Base-by-base conservation (phyloP, 2,329 filamentous ascomycete genomes). In the Plectosphaerella cucumerina region DNA sequence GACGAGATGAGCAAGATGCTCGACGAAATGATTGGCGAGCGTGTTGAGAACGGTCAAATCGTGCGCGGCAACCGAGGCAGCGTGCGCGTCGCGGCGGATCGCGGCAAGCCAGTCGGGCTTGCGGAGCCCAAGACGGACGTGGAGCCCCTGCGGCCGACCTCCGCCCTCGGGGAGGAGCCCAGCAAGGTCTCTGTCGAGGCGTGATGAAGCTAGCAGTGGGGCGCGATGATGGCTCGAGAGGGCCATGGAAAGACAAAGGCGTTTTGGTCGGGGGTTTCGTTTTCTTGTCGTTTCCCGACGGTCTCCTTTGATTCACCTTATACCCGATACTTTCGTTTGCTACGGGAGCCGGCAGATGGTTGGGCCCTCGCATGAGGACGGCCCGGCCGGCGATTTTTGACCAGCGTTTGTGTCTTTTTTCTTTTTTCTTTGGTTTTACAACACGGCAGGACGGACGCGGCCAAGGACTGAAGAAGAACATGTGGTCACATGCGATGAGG, bases 21-120 rank as follows among this genome's bases (percentile, higher is more conserved):
- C 22, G 93, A 97, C 62, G 90, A 96, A 70, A 97, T 97, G 93
- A 94, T 97, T 53, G 88, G 92, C 63, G 89, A 93, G 63, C 84
- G 88, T 52, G 87, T 95, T 49, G 89, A 94, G 60, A 84, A 77
- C 48, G 89, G 88, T 20, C 83, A 89, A 50, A 71, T 90, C 20
- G 76, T 89, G 26, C 83, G 87, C 60, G 79, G 85, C 48, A 72
- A 72, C 48, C 76, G 85, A 53, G 87, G 86, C 39, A 90, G 85
- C 61, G 79, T 90, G 47, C 80, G 84, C 46, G 65, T 87, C 34
- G 74, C 77, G 5, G 69, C 64, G 41, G 76, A 75, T 43, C 48
- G 55, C 12, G 66, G 70, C 41, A 77, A 75, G 62, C 56, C 64
- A 34, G 70, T 69, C 37, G 58, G 60, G 11, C 54, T 68, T 47